Evolutionary conservation across 2,329 filamentous ascomycete species (phyloP), one percentile per base, ranked within the genome.

Genomic region (Exophiala alcalophila): DNA sequence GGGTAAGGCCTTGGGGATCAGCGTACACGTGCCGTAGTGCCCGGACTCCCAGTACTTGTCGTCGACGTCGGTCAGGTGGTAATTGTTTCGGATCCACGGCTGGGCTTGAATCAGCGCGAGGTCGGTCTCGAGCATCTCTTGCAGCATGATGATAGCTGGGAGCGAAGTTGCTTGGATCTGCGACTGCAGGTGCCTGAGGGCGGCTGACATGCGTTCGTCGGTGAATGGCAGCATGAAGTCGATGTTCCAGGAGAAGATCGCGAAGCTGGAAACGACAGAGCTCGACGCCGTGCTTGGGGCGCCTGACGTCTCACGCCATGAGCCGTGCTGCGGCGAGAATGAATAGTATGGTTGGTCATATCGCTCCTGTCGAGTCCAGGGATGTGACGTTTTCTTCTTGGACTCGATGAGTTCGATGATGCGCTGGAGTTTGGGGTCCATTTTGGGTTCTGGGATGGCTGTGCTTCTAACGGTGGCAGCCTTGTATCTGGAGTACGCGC

Each of bases 11-110:
- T 60, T 61, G 42, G 77, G 73, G 1, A 80, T 51, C 8, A 80
- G 64, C 1, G 68, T 77, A 5, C 64, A 67, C 0, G 77, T 80
- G 4, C 76, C 77, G 47, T 78, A 80, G 18, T 63, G 50, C 4
- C 58, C 57, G 2, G 61, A 63, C 15, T 66, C 58, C 76, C 75
- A 79, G 40, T 67, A 61, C 2, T 54, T 54, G 0, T 55, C 48
- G 27, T 67, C 63, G 3, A 69, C 7, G 30, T 80, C 76, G 0
- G 72, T 76, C 7, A 77, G 48, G 45, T 66, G 59, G 57, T 77
- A 80, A 3, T 51, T 55, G 5, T 66, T 52, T 16, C 63, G 67
- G 10, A 80, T 56, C 74, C 76, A 80, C 2, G 60, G 50, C 11
- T 67, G 62, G 2, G 59, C 43, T 16, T 64, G 58, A 33, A 80